Evolutionary conservation across 2,329 filamentous ascomycete genomes (phyloP).

Genomic region (Penicillium frequentans): DNA sequence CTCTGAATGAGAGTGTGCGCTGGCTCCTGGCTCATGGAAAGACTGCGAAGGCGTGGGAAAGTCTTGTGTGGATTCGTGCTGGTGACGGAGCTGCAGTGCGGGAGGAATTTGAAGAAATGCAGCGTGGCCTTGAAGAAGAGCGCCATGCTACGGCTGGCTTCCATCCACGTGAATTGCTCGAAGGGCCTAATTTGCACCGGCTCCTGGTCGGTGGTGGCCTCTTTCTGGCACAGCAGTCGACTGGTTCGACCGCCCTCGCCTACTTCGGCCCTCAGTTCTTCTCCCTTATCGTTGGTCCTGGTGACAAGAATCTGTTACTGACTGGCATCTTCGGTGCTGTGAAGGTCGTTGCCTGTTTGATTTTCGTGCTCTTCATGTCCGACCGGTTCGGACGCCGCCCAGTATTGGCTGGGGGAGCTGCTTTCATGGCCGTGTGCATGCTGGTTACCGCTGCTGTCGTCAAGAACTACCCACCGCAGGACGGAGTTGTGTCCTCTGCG

Average conservation of each 20-base stretch:
- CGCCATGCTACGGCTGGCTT: constrained; percentile 47
- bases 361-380: constrained; percentile 56
- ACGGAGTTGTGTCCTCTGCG: constrained; percentile 44
- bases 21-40: constrained; percentile 53
- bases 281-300: constrained; percentile 50
- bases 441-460: constrained; percentile 49
- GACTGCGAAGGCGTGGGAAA: constrained; percentile 48
- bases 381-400: constrained; percentile 54
- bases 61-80: constrained; percentile 54
- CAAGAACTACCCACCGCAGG: constrained; percentile 40
- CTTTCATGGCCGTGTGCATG: constrained; percentile 47
- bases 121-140: constrained; percentile 49
- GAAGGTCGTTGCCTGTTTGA: constrained; percentile 52
- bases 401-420: constrained; percentile 51
- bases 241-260: constrained; percentile 55
- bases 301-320: constrained; percentile 48
- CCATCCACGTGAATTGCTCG: constrained; percentile 45
- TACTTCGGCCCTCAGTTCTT: constrained; percentile 60
- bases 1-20: constrained; percentile 50
- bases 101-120: constrained; percentile 54
- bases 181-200: constrained; percentile 47
- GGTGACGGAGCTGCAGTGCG: constrained; percentile 36
- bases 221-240: constrained; percentile 55
- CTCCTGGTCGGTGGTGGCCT: constrained; percentile 47
- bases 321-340: constrained; percentile 56